Evolutionary conservation across 2,329 filamentous ascomycete species (phyloP).

Genomic region (Xylariaceae sp.): DNA sequence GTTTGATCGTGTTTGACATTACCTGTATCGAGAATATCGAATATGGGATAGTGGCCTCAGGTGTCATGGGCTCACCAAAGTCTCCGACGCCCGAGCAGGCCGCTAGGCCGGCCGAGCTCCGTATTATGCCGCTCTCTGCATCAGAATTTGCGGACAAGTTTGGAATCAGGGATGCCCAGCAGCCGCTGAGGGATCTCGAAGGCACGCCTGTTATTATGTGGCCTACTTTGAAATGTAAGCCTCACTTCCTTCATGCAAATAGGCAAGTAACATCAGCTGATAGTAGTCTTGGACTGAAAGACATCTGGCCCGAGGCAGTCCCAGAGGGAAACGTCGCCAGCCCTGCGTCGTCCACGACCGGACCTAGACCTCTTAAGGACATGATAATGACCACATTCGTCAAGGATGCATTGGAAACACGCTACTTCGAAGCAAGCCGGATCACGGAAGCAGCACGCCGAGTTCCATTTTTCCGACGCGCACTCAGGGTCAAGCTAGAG

Average conservation of each 20-base stretch:
- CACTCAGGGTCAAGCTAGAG: not conserved
- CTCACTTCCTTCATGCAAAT: not conserved
- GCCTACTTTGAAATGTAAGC: not conserved
- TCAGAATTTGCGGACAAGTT: not conserved
- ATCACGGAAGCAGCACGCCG: not conserved
- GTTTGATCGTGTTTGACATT: constrained; percentile 6
- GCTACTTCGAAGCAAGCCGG: not conserved
- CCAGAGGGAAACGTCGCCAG: not conserved
- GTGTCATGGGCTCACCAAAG: not conserved
- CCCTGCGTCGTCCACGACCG: not conserved
- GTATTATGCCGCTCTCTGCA: not conserved
- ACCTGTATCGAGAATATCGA: not conserved
- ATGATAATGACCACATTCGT: not conserved
- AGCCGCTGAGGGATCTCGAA: not conserved
- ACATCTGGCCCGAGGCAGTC: not conserved
- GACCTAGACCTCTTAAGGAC: not conserved
- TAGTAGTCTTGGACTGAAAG: not conserved
- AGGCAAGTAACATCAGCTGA: not conserved
- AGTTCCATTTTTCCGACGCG: not conserved
- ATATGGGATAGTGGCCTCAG: constrained; percentile 4
- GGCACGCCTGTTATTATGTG: not conserved
- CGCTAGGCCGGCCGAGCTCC: not conserved
- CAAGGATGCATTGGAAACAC: not conserved
- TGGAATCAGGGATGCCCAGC: not conserved
- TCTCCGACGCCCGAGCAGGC: not conserved